Conservation (phyloP, 1,139 yeast species). For the Lodderomyces theae region DNA sequence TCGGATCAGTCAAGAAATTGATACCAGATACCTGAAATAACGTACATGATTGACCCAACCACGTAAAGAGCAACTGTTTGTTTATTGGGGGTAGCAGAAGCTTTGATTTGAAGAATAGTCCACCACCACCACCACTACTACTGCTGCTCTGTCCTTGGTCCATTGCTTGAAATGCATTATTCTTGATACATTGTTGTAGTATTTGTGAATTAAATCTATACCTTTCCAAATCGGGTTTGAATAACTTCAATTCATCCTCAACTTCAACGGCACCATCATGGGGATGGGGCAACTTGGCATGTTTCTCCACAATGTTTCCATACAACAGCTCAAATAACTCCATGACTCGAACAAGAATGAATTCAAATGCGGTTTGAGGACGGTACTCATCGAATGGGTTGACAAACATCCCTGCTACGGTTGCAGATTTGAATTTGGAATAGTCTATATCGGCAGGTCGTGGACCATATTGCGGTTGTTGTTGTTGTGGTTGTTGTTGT, state of each 20-base stretch:
- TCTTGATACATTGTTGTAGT: slow-evolving; percentile 27
- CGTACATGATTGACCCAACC: slow-evolving; percentile 94
- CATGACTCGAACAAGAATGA: slow-evolving; percentile 63
- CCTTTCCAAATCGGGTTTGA: slow-evolving; percentile 55
- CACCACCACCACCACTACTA: neutral
- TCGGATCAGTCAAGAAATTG: slow-evolving; percentile 81
- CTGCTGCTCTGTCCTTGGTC: slow-evolving; percentile 6
- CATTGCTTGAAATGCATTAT: slow-evolving; percentile 21
- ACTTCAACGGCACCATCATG: slow-evolving; percentile 48
- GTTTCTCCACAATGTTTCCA: slow-evolving; percentile 57
- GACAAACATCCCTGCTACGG: slow-evolving; percentile 76
- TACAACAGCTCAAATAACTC: slow-evolving; percentile 67
- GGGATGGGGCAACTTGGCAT: slow-evolving; percentile 37
- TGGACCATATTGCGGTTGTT: neutral
- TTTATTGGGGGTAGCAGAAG: slow-evolving; percentile 19
- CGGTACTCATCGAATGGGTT: slow-evolving; percentile 92
- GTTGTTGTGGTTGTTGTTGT: neutral
- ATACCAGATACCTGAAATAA: slow-evolving; percentile 68
- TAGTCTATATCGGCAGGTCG: slow-evolving; percentile 21
- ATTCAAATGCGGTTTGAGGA: slow-evolving; percentile 86
- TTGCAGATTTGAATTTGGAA: slow-evolving; percentile 45
- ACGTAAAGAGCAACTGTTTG: slow-evolving; percentile 65
- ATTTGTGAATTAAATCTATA: slow-evolving; percentile 30
- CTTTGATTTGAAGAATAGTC: slow-evolving; percentile 1
- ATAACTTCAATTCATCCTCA: slow-evolving; percentile 55